Base-by-base conservation (phyloP, 805 yeast genomes). In the Metschnikowia shivogae region DNA sequence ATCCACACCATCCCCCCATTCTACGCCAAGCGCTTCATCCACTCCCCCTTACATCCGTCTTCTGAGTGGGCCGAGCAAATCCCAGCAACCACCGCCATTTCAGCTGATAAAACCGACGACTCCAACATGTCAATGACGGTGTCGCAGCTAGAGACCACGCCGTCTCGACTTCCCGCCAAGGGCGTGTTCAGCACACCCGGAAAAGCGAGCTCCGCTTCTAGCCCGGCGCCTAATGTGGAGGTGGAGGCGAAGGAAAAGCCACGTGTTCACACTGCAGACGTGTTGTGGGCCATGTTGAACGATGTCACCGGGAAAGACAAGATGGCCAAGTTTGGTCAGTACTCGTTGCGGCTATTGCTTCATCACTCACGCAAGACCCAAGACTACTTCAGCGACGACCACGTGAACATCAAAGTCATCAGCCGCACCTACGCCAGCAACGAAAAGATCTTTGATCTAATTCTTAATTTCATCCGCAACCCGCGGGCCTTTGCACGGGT, bases 271-370 rank as follows among this genome's bases (percentile, higher is more conserved):
- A 26, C 53, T 10, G 61, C 72, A 56, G 81, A 76, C 38, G 66
- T 82, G 5, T 64, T 81, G 42, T 73, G 81, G 63, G 68, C 70
- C 29, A 62, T 83, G 59, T 59, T 82, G 42, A 76, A 76, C 42
- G 73, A 74, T 38, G 59, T 84, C 24, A 73, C 78, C 2, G 92
- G 92, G 40, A 85, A 84, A 59, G 93, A 85, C 56, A 82, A 83
- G 57, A 47, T 83, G 49, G 85, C 86, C 20, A 85, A 85, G 53
- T 67, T 81, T 8, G 67, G 80, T 22, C 84, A 81, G 55, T 83
- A 83, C 57, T 59, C 76, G 0, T 59, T 85, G 34, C 76, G 85
- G 45, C 58, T 84, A 14, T 56, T 82, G 33, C 64, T 74, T 19
- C 59, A 69, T 40, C 77, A 79, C 53, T 67, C 82, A 14, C 55